Evolutionary conservation across 2,329 filamentous ascomycete genomes (phyloP), one percentile per base, ranked within the genome.

Genomic region (Pseudocercospora fuligena): DNA sequence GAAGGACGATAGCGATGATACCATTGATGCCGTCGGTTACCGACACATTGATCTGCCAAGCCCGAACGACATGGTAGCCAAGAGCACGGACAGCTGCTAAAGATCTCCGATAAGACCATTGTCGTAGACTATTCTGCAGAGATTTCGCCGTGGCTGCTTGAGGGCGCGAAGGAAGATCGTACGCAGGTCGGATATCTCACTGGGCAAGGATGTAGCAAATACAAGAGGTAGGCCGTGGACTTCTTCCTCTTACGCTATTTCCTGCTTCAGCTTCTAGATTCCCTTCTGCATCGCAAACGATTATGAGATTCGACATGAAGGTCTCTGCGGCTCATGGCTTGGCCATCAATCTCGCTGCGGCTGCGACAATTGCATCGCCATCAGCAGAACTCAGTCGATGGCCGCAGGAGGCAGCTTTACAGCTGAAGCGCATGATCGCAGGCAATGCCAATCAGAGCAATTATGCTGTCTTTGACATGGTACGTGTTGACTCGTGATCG

Each of bases 1-100:
- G 6, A 19, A 43, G 40, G 14, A 16, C 4, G n/a, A 19, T n/a
- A 8, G n/a, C 40, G 40, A 43, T 43, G 40, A 43, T 19, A 43
- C 40, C 19, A 5, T 43, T 43, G 16, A 43, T 43, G 16, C 40
- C 40, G 40, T 43, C 40, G 40, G n/a, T 43, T 43, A 16, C 43
- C 27, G 27, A 16, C 25, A 36, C 94, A 97, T 72, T 87, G 82
- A 0, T 19, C 16, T 29, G 51, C 51, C 25, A 56, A 56, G 51
- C 16, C 51, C 51, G 16, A 7, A n/a, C 12, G 23, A 56, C 27
- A 16, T 27, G 27, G 8, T 16, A n/a, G 51, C 51, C 51, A 33
- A 56, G 51, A 31, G 51, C 21, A 31, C 51, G 51, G 25, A 56
- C 51, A 12, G 16, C 51, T 56, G 51, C 25, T 56, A 56, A 31